phyloP scores from a whole-genome alignment of 2,329 filamentous ascomycete species.

The Acrocalymma vagum region DNA sequence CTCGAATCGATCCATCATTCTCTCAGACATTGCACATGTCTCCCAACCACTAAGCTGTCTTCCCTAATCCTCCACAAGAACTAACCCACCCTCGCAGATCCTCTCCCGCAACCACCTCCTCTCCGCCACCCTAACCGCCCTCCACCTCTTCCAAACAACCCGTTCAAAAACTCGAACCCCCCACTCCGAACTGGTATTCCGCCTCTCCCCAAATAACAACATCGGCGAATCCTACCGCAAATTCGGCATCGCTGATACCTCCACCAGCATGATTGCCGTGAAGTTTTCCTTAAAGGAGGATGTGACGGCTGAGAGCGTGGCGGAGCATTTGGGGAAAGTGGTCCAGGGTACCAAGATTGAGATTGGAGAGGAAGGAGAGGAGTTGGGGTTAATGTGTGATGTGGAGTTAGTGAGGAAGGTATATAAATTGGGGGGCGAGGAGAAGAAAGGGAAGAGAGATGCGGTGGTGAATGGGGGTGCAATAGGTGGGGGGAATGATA shows the following conservation, averaged over 20 bases:
- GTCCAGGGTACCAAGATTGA: conserved; percentile 35
- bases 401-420: conserved; percentile 78
- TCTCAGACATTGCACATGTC: neutral
- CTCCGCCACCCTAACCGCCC: conserved; percentile 79
- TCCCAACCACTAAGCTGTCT: neutral
- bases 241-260: conserved; percentile 80
- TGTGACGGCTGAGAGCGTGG: conserved; percentile 34
- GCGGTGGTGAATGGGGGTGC: conserved; percentile 38
- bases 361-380: conserved; percentile 25
- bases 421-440: conserved; percentile 79
- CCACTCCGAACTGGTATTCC: conserved; percentile 87
- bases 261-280: conserved; percentile 77
- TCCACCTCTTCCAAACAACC: conserved; percentile 69
- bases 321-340: conserved; percentile 29
- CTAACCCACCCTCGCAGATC: conserved; percentile 58
- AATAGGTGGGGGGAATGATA: conserved; percentile 52
- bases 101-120: conserved; percentile 77
- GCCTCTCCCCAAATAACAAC: conserved; percentile 83
- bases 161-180: conserved; percentile 82
- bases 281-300: conserved; percentile 67
- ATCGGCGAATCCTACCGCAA: conserved; percentile 91
- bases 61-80: conserved; percentile 56
- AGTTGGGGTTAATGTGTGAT: conserved; percentile 61
- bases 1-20: no score
- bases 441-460: conserved; percentile 45